Base-by-base conservation (phyloP, 371 early-diverging fungal genomes). In the Rozella allomycis region DNA sequence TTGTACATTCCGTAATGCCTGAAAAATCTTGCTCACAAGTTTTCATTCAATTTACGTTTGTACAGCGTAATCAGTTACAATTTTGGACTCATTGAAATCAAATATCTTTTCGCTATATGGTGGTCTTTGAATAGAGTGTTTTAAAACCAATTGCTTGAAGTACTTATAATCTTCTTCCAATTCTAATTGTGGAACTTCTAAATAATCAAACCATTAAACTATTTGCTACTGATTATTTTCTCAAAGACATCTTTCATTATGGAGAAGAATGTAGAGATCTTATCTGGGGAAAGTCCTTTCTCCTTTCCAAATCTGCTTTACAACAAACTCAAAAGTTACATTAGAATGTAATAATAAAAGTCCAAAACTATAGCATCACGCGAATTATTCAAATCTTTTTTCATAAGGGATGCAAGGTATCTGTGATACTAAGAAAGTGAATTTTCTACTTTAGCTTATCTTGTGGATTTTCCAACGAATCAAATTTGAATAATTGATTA, bases 1-100 rank as follows among this genome's bases (percentile, higher is more conserved):
- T 60, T 63, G 45, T 63, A 63, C 49, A 63, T 46, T 12, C 54
- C 22, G 34, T 63, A 63, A 37, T 63, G 64, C 6, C 58, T 43
- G 34, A 63, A 63, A 39, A 58, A 63, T 27, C 58, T 61, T n/a
- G 1, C 16, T 26, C 3, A 4, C 16, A 12, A 13, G 3, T n/a
- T 7, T 26, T 13, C 4, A 1, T 13, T 4, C 6, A 14, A 35
- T 46, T 33, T 35, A 56, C 56, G 63, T 59, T 36, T 59, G 44
- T 12, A 45, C 41, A 7, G 47, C 51, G 37, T 56, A 62, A 18
- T 60, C 58, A 0, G 46, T 46, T 6, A 60, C 45, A 5, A 26
- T 21, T 25, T 44, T 51, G 38, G 56, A 40, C 25, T 60, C 53
- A 5, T 31, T 30, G 14, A 53, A 38, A 1, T 49, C 37, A 33